These are phyloP conservation scores for Phaeoacremonium minimum DNA, from an alignment of 2,329 filamentous ascomycete species.

Conservation along the genomic window DNA sequence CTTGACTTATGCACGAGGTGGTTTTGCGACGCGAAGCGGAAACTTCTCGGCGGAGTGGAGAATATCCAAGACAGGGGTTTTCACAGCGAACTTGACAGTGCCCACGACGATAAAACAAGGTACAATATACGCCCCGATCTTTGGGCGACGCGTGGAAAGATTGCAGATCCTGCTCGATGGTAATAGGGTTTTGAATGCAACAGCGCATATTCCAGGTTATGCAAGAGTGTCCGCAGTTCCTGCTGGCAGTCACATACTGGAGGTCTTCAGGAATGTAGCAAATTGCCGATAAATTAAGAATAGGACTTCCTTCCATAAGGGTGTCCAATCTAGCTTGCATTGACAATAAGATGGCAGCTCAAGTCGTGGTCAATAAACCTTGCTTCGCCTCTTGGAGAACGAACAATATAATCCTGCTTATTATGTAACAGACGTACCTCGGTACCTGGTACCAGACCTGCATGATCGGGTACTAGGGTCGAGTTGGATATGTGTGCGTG, in stretches of 20 bases:
- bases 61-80: neutral
- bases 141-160: neutral
- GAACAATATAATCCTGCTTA: no score
- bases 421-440: no score
- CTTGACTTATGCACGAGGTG: neutral
- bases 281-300: no score
- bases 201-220: neutral
- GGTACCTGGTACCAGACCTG: no score
- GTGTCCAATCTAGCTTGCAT: no score
- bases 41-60: neutral
- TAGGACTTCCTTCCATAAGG: no score
- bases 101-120: neutral
- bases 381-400: no score
- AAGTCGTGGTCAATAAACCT: no score
- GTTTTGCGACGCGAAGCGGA: neutral
- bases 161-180: neutral
- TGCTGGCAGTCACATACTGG: neutral
- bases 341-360: no score
- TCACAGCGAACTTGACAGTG: neutral
- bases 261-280: no score
- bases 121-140: neutral
- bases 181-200: neutral
- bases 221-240: neutral
- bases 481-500: no score
- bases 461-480: no score